Evolutionary conservation across 345 rosid species (phyloP).

Genomic region (Syzygium oleosum): DNA sequence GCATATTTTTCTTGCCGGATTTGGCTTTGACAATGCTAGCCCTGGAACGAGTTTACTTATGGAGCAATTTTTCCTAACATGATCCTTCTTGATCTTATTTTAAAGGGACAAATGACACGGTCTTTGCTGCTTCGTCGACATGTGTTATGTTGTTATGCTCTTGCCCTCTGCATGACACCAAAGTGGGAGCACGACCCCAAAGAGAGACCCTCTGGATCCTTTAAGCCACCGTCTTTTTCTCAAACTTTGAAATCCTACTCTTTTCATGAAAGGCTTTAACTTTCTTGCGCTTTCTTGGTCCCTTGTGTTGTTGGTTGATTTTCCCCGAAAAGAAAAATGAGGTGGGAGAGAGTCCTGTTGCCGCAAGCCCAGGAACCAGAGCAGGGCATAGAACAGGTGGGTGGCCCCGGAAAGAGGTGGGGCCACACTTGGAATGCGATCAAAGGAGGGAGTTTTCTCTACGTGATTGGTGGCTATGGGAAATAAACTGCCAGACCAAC

Average conservation of each 20-base stretch:
- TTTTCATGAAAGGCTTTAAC: not conserved
- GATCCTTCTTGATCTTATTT: not conserved
- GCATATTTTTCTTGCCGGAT: not conserved
- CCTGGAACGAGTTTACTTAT: not conserved
- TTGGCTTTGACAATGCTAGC: not conserved
- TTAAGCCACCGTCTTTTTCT: not conserved
- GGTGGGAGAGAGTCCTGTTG: conserved; percentile 52
- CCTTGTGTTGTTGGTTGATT: not conserved
- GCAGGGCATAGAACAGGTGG: conserved; percentile 3
- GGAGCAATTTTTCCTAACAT: not conserved
- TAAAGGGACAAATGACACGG: not conserved
- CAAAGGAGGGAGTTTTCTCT: conserved; percentile 77
- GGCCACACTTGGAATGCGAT: conserved; percentile 79
- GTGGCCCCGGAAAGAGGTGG: conserved; percentile 89
- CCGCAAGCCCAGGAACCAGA: conserved; percentile 19
- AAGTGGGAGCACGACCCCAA: not conserved
- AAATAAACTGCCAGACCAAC: conserved; percentile 91
- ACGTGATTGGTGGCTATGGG: conserved; percentile 87
- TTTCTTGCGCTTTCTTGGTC: not conserved
- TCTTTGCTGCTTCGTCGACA: not conserved
- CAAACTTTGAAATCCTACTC: not conserved
- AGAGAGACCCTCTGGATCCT: not conserved
- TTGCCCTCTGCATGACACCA: not conserved
- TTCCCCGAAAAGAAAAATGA: conserved; percentile 24
- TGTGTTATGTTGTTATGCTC: not conserved